Evolutionary conservation across 2,329 filamentous ascomycete species (phyloP), one percentile per base, ranked within the genome.

Genomic region (Fusarium abutilonis): DNA sequence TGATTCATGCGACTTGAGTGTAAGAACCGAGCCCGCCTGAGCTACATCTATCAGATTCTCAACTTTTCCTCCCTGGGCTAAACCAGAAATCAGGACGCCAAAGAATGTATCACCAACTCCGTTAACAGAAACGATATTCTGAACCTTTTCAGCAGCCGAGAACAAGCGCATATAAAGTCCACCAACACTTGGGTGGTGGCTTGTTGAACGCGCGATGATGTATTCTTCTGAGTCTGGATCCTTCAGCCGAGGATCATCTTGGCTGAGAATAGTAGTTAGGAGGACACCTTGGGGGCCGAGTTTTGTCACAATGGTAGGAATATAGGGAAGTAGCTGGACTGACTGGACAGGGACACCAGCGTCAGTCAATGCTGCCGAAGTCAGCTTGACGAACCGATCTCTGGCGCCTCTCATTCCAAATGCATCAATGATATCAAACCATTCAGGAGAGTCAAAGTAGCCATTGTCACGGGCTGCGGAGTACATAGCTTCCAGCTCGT

Each of bases 61-160:
- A 56, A 85, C 73, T 58, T 77, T 77, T 4, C 81, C 82, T 0
- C 83, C 83, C 69, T 82, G 84, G 0, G 88, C 87, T 64, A 98
- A 74, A 0, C 91, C 92, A 2, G 92, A 89, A n/a, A 97, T 80
- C 52, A 97, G 68, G 13, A 93, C 89, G 0, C 94, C 95, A 9
- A 96, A 80, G 74, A 98, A 93, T 0, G 95, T 97, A 76, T 99
- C 95, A 0, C 95, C 95, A 3, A 92, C 93, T 0, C 94, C 95
- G 73, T 98, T 98, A 9, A 98, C 94, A 42, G 92, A 97, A 2
- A 94, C 87, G 1, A 96, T 82, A 23, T 95, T 86, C 17, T 83
- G 77, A 0, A 97, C 82, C 14, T 80, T 77, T 72, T 90, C 87
- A 1, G 84, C 85, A 0, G 90, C 81, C 0, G 90, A 86, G 73